A percentile compares a stretch with the other conserved stretches of the same genome.
phyloP scores from a whole-genome alignment of 169 alveolate species.

The Cryptosporidium andersoni region DNA sequence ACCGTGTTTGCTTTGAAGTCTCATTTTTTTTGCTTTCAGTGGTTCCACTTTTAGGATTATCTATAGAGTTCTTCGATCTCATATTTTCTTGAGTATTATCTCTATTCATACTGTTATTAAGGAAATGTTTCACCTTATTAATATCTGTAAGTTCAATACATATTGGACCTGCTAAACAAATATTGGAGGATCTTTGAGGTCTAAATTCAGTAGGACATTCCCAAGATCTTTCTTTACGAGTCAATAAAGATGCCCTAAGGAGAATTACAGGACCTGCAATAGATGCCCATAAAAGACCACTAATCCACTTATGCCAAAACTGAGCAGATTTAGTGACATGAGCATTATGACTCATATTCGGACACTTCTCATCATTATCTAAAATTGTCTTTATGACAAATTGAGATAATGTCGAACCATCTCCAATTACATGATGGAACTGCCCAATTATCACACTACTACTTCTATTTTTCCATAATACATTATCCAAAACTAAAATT shows the following conservation, averaged over 20 bases:
- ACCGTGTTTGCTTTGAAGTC: neutral
- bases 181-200: slow-evolving; percentile 31
- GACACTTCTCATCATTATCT: neutral
- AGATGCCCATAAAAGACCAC: slow-evolving; percentile 64
- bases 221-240: slow-evolving; percentile 68
- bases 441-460: slow-evolving; percentile 62
- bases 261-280: slow-evolving; percentile 64
- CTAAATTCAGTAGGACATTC: slow-evolving; percentile 34
- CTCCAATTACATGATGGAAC: slow-evolving; percentile 67
- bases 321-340: slow-evolving; percentile 56
- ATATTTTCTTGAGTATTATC: too few species aligned
- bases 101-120: neutral
- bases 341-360: neutral
- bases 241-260: slow-evolving; percentile 34
- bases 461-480: slow-evolving; percentile 27
- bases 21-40: neutral
- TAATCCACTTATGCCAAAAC: slow-evolving; percentile 68
- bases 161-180: slow-evolving; percentile 39
- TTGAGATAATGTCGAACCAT: slow-evolving; percentile 61
- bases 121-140: slow-evolving; percentile 27
- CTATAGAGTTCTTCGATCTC: neutral
- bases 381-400: slow-evolving; percentile 32
- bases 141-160: slow-evolving; percentile 28
- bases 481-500: slow-evolving; percentile 47
- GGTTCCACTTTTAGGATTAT: neutral